Evolutionary conservation across 306 rosid species (phyloP).

Genomic region (Trifolium dubium): DNA sequence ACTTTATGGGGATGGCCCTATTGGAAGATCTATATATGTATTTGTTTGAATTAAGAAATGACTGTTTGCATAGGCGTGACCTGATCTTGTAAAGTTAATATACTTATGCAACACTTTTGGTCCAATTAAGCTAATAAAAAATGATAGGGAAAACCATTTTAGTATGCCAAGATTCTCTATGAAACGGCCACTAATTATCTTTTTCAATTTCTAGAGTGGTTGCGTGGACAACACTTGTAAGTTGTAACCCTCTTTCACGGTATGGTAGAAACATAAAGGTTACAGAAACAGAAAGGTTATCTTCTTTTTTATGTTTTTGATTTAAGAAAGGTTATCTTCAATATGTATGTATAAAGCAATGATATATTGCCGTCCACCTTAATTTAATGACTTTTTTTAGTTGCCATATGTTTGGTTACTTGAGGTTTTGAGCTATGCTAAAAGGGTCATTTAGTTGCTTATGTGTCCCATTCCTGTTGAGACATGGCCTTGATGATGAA

Average conservation of each 20-base stretch:
- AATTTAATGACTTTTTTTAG: background rate
- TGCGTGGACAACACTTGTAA: slow-evolving; percentile 12
- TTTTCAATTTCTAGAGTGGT: background rate
- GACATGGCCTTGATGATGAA: slow-evolving; percentile 5
- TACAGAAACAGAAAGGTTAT: background rate
- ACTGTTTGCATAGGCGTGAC: slow-evolving; percentile 5
- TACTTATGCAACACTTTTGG: background rate
- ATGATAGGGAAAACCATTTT: background rate
- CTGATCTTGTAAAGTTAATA: background rate
- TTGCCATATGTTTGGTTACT: background rate
- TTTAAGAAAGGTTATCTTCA: background rate
- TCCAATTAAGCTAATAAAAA: background rate
- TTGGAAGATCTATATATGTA: background rate
- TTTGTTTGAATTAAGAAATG: background rate
- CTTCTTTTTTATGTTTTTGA: too few relatives aligned
- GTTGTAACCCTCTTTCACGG: background rate
- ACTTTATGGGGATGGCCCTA: slow-evolving; percentile 1
- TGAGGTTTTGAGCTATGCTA: slow-evolving; percentile 2
- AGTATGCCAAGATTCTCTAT: slow-evolving; percentile 3
- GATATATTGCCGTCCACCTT: background rate
- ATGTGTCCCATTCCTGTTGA: slow-evolving; percentile 17
- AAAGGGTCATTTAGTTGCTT: slow-evolving; percentile 25
- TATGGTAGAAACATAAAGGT: background rate
- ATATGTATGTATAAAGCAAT: background rate
- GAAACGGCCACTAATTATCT: background rate